Base-by-base conservation (phyloP, 148 eudicot genomes). In the Pouteria glomerata region DNA sequence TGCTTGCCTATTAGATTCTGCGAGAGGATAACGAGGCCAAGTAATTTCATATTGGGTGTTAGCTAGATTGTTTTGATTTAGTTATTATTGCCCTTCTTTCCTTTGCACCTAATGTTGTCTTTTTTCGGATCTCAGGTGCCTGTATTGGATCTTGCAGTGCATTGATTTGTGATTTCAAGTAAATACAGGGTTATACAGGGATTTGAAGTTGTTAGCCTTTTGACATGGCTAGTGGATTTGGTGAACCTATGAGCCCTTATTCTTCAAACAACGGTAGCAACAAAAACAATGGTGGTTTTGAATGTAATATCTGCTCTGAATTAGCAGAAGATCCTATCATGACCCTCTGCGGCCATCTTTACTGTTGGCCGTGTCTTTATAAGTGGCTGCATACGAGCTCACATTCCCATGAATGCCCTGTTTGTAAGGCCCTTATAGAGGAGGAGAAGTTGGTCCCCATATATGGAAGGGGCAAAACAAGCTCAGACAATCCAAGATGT, bases 301-400 rank as follows among this genome's bases (percentile, higher is more conserved):
- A 83, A 55, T 83, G 86, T 78, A 77, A 83, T 71, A 83, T 83
- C 52, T 83, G 86, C 67, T 83, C 80, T 15, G 86, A 83, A 37
- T 66, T 80, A 44, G 86, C 84, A 31, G 84, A 75, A 71, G 84
- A 80, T 27, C 86, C 86, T 2, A 73, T 77, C 1, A 84, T 83
- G 34, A 83, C 86, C 10, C 84, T 80, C 18, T 83, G 86, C 47
- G 86, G 86, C 14, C 86, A 83, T 61, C 86, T 83, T 27, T 83
- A 80, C 56, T 83, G 86, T 60, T 83, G 86, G 86, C 79, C 86
- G 16, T 83, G 86, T 74, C 84, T 83, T 7, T 80, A 80, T 68
- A 56, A 66, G 26, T 83, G 86, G 86, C 63, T 83, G 72, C 86
- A 74, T 27, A 52, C 68, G 58, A 84, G 80, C 66, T 83, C 86